These are phyloP conservation scores for Sphagnum fallax DNA, from an alignment of 228 moss, liverwort and hornwort species.

Conservation along the genomic window DNA sequence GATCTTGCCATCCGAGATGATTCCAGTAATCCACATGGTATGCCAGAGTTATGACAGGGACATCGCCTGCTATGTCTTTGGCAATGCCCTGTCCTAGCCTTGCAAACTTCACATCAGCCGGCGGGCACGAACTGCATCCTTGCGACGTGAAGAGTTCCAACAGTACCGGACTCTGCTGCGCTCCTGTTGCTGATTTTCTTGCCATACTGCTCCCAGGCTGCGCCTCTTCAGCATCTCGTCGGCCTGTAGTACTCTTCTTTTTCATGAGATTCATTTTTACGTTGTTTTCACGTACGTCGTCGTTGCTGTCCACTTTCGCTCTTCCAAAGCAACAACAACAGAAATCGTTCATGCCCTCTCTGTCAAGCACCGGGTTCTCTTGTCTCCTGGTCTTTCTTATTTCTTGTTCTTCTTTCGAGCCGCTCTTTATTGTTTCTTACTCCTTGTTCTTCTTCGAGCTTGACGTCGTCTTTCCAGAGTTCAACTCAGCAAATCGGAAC, in stretches of 20 bases:
- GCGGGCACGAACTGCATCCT: conserved; percentile 90
- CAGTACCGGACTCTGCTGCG: conserved; percentile 59
- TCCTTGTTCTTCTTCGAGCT: no score
- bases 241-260: conserved; percentile 18
- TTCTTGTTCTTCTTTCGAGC: no score
- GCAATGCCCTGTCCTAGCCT: conserved; percentile 77
- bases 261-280: conserved; percentile 16
- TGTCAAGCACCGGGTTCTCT: no score
- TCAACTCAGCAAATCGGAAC: no score
- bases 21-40: conserved; percentile 98
- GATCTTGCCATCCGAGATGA: conserved; percentile 98
- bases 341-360: no score
- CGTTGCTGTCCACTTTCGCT: conserved; percentile 35
- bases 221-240: not conserved
- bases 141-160: conserved; percentile 90
- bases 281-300: conserved; percentile 32
- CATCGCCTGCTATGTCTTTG: conserved; percentile 35
- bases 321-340: conserved; percentile 37
- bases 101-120: conserved; percentile 80
- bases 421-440: no score
- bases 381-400: no score
- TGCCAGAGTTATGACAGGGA: conserved; percentile 67
- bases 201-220: no score
- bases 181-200: conserved; percentile 22
- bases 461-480: no score